These are phyloP conservation scores for Monilinia laxa DNA, from an alignment of 2,329 filamentous ascomycete species.

Conservation along the genomic window DNA sequence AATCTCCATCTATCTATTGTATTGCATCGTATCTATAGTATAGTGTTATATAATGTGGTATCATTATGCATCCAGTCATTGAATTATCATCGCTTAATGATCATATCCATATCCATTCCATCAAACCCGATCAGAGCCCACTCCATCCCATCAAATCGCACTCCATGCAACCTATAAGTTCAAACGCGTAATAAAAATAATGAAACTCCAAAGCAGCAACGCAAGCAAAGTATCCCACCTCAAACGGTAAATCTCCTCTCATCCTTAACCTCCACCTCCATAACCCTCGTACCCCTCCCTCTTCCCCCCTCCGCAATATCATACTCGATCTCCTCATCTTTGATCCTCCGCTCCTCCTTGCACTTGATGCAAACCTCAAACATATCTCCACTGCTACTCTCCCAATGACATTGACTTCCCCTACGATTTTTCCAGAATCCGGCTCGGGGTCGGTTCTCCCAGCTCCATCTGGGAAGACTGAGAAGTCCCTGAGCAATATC, in stretches of 20 bases:
- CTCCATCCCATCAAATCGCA: neutral
- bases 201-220: neutral
- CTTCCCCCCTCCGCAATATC: neutral
- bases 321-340: neutral
- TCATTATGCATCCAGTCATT: neutral
- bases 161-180: neutral
- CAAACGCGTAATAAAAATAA: neutral
- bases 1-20: neutral
- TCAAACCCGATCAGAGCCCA: too few species aligned
- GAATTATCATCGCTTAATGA: neutral
- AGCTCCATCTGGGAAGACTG: constrained; percentile 33
- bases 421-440: constrained; percentile 5
- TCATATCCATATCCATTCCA: neutral
- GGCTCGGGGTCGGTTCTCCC: constrained; percentile 23
- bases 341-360: constrained; percentile 29
- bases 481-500: constrained; percentile 21
- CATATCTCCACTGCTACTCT: constrained; percentile 20
- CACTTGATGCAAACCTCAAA: constrained; percentile 32
- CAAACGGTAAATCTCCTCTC: constrained; percentile 15
- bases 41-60: neutral
- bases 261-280: constrained; percentile 4
- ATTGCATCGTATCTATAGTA: neutral
- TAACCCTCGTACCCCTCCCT: neutral
- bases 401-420: constrained; percentile 19
- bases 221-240: neutral